Evolutionary conservation across 352 stramenopile genomes (phyloP).

Genomic region (Pythium myriotylum): DNA sequence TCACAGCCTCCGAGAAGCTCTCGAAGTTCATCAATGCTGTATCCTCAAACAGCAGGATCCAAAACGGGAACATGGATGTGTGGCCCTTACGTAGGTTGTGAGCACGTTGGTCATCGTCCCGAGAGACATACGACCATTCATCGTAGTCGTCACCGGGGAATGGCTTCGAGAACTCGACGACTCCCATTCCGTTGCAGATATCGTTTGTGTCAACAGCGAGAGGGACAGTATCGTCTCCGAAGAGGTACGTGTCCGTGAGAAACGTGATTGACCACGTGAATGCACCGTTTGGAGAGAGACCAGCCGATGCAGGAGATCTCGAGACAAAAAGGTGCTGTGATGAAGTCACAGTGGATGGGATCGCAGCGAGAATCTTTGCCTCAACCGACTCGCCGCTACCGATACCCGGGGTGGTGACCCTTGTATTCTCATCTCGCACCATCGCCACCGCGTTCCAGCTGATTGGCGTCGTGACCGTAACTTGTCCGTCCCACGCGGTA

Average conservation of each 20-base stretch:
- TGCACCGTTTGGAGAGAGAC: conserved; percentile 39
- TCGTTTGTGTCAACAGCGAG: conserved; percentile 40
- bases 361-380: conserved; percentile 47
- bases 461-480: conserved; percentile 38
- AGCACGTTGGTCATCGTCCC: conserved; percentile 22
- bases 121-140: conserved; percentile 35
- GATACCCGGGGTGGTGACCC: conserved; percentile 37
- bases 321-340: conserved; percentile 45
- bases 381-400: conserved; percentile 57
- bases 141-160: conserved; percentile 49
- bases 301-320: conserved; percentile 35
- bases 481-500: conserved; percentile 25
- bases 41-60: conserved; percentile 76
- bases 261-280: conserved; percentile 80
- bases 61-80: conserved; percentile 75
- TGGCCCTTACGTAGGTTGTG: conserved; percentile 26
- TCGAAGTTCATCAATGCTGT: conserved; percentile 58
- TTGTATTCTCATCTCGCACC: conserved; percentile 50
- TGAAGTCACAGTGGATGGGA: conserved; percentile 17
- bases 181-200: conserved; percentile 40
- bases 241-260: conserved; percentile 37
- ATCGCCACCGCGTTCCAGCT: conserved; percentile 62
- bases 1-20: conserved; percentile 51
- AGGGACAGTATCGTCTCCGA: conserved; percentile 6
- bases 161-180: conserved; percentile 34